Percentiles rank a stretch among this genome's conserved stretches.
These are phyloP conservation scores for Eucalyptus shirleyi DNA, from an alignment of 345 rosid species.

Conservation along the genomic window DNA sequence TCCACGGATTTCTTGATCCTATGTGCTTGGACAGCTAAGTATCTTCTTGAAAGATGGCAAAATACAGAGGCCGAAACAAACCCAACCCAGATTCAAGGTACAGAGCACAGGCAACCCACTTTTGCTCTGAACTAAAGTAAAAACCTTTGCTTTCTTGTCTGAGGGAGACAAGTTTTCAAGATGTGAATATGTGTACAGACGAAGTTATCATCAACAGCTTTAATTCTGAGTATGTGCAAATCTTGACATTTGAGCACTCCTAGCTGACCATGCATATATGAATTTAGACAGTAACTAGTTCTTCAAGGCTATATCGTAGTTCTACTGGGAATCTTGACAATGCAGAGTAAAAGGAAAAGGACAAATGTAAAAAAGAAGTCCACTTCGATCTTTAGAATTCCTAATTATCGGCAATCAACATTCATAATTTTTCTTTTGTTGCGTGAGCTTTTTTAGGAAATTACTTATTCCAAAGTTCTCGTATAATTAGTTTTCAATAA, in stretches of 20 bases:
- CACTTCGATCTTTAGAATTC: not conserved
- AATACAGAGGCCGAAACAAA: conserved; percentile 5
- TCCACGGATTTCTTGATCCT: conserved; percentile 7
- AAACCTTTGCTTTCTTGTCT: not conserved
- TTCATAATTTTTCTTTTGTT: not conserved
- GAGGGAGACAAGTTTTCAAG: not conserved
- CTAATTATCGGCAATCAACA: not conserved
- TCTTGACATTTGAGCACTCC: not conserved
- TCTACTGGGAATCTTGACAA: not conserved
- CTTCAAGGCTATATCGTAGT: not conserved
- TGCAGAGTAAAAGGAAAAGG: not conserved
- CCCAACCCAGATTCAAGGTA: conserved; percentile 45
- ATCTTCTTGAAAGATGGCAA: conserved; percentile 18
- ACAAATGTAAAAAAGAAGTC: not conserved
- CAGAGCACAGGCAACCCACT: conserved; percentile 13
- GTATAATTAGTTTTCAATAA: not conserved
- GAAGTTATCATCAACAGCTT: not conserved
- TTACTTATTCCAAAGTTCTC: not conserved
- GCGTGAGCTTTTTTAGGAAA: not conserved
- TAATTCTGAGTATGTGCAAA: not conserved
- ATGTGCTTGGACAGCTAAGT: conserved; percentile 41
- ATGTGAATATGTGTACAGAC: not conserved
- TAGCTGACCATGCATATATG: not conserved
- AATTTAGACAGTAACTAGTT: not conserved
- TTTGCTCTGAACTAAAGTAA: conserved; percentile 21